These are phyloP conservation scores for Colletotrichum sidae DNA, from an alignment of 2,329 filamentous ascomycete species.

Conservation along the genomic window DNA sequence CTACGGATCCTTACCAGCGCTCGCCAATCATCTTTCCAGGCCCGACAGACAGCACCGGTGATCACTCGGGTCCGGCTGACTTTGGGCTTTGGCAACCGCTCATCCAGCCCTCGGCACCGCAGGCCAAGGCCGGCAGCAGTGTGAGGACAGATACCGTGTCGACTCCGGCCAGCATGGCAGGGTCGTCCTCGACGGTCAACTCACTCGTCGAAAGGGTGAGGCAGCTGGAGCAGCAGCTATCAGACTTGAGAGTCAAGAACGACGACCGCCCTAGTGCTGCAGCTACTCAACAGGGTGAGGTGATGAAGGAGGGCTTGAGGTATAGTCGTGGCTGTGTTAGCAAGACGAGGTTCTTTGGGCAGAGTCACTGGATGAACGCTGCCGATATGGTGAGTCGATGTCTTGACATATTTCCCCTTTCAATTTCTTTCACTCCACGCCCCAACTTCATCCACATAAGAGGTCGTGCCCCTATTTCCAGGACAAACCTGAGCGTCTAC, in stretches of 20 bases:
- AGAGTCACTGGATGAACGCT: conserved; percentile 64
- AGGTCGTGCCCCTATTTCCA: not conserved
- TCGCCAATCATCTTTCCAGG: conserved; percentile 7
- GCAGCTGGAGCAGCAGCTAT: conserved; percentile 57
- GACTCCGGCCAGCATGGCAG: conserved; percentile 38
- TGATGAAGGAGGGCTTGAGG: conserved; percentile 13
- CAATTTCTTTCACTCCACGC: not conserved
- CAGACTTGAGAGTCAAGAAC: conserved; percentile 10
- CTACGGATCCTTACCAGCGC: not conserved
- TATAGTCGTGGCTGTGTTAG: conserved; percentile 48
- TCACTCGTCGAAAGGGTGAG: conserved; percentile 52
- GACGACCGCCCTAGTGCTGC: not conserved
- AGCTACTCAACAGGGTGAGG: not conserved
- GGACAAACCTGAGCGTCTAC: too few species aligned
- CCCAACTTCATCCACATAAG: not conserved
- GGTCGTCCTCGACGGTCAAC: conserved; percentile 42
- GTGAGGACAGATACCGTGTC: conserved; percentile 21
- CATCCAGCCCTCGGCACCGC: not conserved
- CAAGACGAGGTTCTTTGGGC: conserved; percentile 59
- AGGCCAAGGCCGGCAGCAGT: not conserved
- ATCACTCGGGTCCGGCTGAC: conserved; percentile 10
- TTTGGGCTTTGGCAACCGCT: conserved; percentile 21
- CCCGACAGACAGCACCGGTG: not conserved
- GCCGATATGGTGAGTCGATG: conserved; percentile 50
- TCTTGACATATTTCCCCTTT: conserved; percentile 8